Evolutionary conservation across 2,329 filamentous ascomycete species (phyloP), one percentile per base, ranked within the genome.

Genomic region (Phoma sp.): DNA sequence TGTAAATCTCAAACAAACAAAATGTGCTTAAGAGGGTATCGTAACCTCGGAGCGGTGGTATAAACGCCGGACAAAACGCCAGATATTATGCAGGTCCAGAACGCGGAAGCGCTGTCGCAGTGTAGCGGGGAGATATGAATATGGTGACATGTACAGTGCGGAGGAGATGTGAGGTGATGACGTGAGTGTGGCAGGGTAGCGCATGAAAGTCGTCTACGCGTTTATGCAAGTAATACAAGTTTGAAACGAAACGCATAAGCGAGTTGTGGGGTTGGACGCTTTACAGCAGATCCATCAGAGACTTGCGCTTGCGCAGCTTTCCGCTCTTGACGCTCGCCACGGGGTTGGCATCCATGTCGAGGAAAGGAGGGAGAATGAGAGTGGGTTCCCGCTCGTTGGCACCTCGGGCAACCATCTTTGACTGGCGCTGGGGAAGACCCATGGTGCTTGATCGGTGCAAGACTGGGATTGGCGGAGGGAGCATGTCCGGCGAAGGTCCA

Each of bases 321-420:
- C 66, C 64, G 39, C 60, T 59, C 55, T 70, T 73, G 42, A 66
- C 47, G 52, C 54, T 64, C 27, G 55, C 52, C 44, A 56, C 48
- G 29, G 55, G 24, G 32, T 66, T 59, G n/a, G 37, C 49, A 13
- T 58, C 53, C n/a, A 58, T 59, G 18, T 57, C 59, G 4, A 69
- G 66, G 52, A 65, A 75, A 1, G 67, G 66, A 32, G 73, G 73
- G 4, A 75, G 56, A 24, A 71, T 60, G 38, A 75, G 57, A 2
- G 61, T 62, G 5, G 73, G 72, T 41, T 67, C 72, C 11, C 71
- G 62, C 61, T 75, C 72, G 43, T 70, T 64, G 14, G 73, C 73
- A 30, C 70, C 72, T 2, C 73, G 64, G 2, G 73, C 64, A 7
- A 72, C 65, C 62, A 75, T 60, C 27, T 56, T 67, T 4, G 58